Percentiles rank a stretch among this genome's conserved stretches.
phyloP scores from a whole-genome alignment of 768 basidiomycete genomes.

The Symmetrospora coprosmae region DNA sequence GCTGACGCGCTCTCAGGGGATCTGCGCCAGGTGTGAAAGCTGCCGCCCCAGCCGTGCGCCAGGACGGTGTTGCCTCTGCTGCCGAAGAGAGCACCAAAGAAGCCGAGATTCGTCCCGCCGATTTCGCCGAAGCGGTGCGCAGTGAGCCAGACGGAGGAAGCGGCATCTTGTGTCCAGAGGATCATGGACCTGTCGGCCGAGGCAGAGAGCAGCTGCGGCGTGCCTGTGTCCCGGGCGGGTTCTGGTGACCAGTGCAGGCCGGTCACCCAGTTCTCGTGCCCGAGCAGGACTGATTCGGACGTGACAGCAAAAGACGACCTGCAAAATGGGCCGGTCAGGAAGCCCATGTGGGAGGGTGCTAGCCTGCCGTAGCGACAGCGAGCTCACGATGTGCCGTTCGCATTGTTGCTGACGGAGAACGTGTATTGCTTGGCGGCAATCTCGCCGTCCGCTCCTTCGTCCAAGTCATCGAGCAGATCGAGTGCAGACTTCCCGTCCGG shows the following conservation, averaged over 20 bases:
- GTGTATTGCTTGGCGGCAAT: constrained; percentile 78
- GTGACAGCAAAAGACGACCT: constrained; percentile 51
- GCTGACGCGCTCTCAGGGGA: no score
- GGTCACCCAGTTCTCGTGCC: constrained; percentile 89
- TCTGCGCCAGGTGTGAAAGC: constrained; percentile 73
- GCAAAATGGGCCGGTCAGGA: no score
- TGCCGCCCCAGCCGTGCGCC: constrained; percentile 87
- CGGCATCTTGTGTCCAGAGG: constrained; percentile 66
- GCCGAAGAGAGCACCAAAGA: constrained; percentile 79
- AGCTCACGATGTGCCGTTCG: no score
- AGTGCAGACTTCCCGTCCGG: not conserved
- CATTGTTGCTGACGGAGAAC: no score
- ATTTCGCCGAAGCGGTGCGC: constrained; percentile 83
- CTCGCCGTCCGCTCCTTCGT: constrained; percentile 42
- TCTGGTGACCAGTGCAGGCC: constrained; percentile 65
- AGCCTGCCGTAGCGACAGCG: no score
- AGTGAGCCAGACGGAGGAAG: constrained; percentile 73
- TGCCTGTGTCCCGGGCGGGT: not conserved
- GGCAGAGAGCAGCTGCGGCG: constrained; percentile 59
- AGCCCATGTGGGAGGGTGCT: no score
- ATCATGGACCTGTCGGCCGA: constrained; percentile 93
- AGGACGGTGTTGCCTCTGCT: constrained; percentile 50
- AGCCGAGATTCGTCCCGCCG: constrained; percentile 72
- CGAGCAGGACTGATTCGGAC: constrained; percentile 83
- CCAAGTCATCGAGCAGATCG: constrained; percentile 29